Evolutionary conservation across 169 alveolate species (phyloP).

Genomic region (Perkinsus olseni): DNA sequence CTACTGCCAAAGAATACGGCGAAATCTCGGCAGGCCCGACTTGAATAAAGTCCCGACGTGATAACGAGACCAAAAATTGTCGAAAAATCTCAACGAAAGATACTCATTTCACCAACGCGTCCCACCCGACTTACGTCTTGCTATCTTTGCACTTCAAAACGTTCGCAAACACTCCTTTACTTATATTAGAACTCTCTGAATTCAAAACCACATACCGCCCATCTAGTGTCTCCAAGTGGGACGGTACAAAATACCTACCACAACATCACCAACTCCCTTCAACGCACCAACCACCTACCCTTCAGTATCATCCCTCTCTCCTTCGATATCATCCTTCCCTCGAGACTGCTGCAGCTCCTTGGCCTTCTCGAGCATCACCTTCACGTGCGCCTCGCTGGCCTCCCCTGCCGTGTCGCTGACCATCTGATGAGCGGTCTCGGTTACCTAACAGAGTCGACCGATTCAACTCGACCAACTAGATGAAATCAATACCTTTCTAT

Average conservation of each 20-base stretch:
- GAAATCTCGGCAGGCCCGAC: no score
- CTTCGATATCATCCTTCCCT: not conserved
- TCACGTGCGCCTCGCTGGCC: not conserved
- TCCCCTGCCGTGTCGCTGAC: not conserved
- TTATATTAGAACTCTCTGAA: slow-evolving; percentile 38
- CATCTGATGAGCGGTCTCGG: not conserved
- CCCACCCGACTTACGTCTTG: not conserved
- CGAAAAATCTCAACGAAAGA: not conserved
- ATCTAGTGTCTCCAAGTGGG: slow-evolving; percentile 53
- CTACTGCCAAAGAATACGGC: no score
- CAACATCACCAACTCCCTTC: not conserved
- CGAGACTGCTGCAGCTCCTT: not conserved
- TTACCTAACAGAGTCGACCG: not conserved
- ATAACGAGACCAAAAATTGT: not conserved
- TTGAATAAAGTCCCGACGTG: no score
- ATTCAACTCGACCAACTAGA: not conserved
- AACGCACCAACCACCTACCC: not conserved
- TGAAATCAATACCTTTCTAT: not conserved
- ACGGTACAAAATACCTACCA: not conserved
- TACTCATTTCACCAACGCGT: not conserved
- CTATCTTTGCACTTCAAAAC: slow-evolving; percentile 50
- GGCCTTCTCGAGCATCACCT: not conserved
- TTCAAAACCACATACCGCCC: slow-evolving; percentile 68
- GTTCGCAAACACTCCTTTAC: slow-evolving; percentile 77
- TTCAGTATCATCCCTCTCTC: not conserved